These are phyloP conservation scores for Luffa acutangula DNA, from an alignment of 306 rosid genomes.

Conservation along the genomic window DNA sequence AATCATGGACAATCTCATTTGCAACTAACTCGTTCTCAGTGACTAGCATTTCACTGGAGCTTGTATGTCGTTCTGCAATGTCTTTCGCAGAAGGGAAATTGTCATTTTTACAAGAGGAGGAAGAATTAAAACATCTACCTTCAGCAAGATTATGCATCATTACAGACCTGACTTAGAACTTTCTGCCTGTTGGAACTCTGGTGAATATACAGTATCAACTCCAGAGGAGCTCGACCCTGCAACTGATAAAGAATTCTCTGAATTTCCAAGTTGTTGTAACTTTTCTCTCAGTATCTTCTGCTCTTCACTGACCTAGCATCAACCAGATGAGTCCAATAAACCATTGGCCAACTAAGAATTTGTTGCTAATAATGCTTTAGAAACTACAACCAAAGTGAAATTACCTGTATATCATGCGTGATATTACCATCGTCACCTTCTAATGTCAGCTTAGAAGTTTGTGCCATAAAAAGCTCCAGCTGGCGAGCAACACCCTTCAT, in stretches of 20 bases:
- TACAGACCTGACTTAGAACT: conserved; percentile 15
- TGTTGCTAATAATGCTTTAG: neutral
- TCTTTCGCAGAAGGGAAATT: conserved; percentile 20
- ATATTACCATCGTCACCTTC: conserved; percentile 42
- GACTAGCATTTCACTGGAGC: conserved; percentile 28
- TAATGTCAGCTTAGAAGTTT: conserved; percentile 73
- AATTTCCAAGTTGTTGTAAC: conserved; percentile 56
- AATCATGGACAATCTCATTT: conserved; percentile 72
- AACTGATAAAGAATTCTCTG: conserved; percentile 52
- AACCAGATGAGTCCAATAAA: neutral
- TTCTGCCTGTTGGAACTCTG: neutral
- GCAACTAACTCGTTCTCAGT: conserved; percentile 70
- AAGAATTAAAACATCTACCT: conserved; percentile 23
- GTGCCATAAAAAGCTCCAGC: conserved; percentile 86
- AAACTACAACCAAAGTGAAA: conserved; percentile 23
- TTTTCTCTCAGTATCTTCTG: conserved; percentile 65
- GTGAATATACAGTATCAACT: neutral
- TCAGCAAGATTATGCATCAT: conserved; percentile 30
- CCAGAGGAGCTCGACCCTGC: neutral
- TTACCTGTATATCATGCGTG: conserved; percentile 79
- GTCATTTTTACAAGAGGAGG: conserved; percentile 7
- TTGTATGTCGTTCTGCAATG: conserved; percentile 24
- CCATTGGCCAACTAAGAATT: neutral
- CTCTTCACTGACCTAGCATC: conserved; percentile 45
- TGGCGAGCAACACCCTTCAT: conserved; percentile 94